These are phyloP conservation scores for Emiliania huxleyi DNA, from an alignment of 78 protist species.

Conservation along the genomic window DNA sequence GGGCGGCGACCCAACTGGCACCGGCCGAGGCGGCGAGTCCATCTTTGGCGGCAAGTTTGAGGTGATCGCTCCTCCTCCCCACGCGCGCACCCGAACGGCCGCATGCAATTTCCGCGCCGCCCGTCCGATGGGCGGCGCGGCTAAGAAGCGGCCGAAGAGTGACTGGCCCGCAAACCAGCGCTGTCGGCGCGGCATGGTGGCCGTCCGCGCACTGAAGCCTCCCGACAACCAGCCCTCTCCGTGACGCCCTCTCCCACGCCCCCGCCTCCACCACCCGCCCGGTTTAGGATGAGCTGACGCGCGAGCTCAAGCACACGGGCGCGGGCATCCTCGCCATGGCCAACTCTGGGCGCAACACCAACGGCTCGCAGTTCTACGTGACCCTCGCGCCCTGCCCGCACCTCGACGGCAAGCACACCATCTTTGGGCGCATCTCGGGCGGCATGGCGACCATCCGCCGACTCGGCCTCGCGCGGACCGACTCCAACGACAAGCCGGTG, in stretches of 20 bases:
- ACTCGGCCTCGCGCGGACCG: background rate
- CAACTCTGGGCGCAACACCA: slow-evolving; percentile 56
- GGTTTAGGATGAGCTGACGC: slow-evolving; percentile 70
- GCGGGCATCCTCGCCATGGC: slow-evolving; percentile 87
- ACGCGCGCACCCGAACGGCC: too few relatives aligned
- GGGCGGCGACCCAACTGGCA: slow-evolving; percentile 88
- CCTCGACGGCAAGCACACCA: slow-evolving; percentile 72
- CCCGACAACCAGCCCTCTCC: background rate
- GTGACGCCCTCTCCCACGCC: background rate
- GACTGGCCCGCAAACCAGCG: background rate
- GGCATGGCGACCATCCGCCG: slow-evolving; percentile 57
- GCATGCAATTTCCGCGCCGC: too few relatives aligned
- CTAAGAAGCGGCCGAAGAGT: background rate
- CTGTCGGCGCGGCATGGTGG: background rate
- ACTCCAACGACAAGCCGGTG: background rate
- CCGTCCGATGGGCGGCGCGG: background rate
- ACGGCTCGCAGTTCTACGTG: slow-evolving; percentile 81
- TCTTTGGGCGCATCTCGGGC: slow-evolving; percentile 75
- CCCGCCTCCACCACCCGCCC: background rate
- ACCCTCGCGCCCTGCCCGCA: slow-evolving; percentile 72
- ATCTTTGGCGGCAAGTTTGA: slow-evolving; percentile 76
- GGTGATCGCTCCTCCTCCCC: too few relatives aligned
- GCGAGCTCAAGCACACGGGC: slow-evolving; percentile 79
- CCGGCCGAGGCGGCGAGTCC: slow-evolving; percentile 84
- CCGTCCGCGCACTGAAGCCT: background rate